A percentile compares a stretch with the other conserved stretches of the same genome.
phyloP scores from a whole-genome alignment of 208 protist genomes.

The Trypanosoma caninum region DNA sequence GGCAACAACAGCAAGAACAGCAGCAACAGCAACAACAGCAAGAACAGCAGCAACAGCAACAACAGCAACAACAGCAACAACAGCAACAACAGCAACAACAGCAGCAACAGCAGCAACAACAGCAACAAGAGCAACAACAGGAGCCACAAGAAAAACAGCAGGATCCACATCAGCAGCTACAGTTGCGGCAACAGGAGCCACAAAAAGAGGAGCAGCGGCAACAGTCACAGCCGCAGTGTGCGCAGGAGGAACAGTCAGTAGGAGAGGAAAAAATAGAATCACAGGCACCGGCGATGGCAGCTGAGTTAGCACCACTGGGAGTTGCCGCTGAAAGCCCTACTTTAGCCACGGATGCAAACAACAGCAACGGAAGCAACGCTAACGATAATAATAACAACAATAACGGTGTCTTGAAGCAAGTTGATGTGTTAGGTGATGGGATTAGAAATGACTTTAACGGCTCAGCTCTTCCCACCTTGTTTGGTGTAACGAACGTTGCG shows the following conservation, averaged over 20 bases:
- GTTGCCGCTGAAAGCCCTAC: too few relatives aligned
- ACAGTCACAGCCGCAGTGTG: background rate
- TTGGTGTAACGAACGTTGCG: slow-evolving; percentile 2
- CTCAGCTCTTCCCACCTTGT: slow-evolving; percentile 12
- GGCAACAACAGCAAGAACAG: slow-evolving; percentile 5
- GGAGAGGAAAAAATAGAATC: background rate
- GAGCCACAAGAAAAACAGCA: background rate
- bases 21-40: too few relatives aligned
- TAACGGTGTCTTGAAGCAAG: background rate
- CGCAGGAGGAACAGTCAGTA: slow-evolving; percentile 1
- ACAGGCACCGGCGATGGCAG: too few relatives aligned
- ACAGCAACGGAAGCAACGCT: too few relatives aligned
- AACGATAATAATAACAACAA: too few relatives aligned
- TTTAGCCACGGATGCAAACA: too few relatives aligned
- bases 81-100: background rate
- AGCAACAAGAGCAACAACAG: background rate
- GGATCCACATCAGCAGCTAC: too few relatives aligned
- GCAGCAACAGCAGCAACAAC: slow-evolving; percentile 4
- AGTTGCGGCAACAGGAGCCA: too few relatives aligned
- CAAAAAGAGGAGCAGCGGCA: too few relatives aligned
- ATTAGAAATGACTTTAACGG: slow-evolving; percentile 24
- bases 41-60: background rate
- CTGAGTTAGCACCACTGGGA: too few relatives aligned
- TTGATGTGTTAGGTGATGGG: background rate
- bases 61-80: background rate